phyloP scores from a whole-genome alignment of 1,284 basidiomycete species.

The Cryptococcus sp. region DNA sequence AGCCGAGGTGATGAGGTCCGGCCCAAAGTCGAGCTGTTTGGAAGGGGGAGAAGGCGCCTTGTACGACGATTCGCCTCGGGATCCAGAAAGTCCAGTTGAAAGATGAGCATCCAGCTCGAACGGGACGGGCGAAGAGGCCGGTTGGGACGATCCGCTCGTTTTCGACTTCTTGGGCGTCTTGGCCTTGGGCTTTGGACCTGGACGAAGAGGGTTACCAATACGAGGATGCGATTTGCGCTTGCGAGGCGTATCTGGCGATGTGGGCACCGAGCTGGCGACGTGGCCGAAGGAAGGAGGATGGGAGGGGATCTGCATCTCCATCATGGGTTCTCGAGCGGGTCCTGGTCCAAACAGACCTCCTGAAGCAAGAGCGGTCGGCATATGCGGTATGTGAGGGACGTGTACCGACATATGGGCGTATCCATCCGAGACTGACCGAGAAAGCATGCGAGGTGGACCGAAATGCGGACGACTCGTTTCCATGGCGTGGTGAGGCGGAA shows the following conservation, averaged over 20 bases:
- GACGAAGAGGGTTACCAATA: conserved; percentile 28
- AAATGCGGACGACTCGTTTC: background rate
- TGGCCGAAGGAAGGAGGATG: too few relatives aligned
- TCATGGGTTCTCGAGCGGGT: background rate
- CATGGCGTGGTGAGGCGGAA: background rate
- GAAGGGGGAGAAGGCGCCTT: background rate
- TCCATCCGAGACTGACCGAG: conserved; percentile 14
- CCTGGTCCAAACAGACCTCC: conserved; percentile 5
- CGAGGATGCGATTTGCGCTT: conserved; percentile 22
- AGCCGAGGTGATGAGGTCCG: conserved; percentile 12
- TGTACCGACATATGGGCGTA: background rate
- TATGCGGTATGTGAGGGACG: background rate
- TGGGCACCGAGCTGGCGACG: background rate
- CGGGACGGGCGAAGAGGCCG: conserved; percentile 9
- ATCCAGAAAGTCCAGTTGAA: too few relatives aligned
- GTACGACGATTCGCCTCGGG: too few relatives aligned
- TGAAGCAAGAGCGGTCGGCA: background rate
- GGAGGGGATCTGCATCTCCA: too few relatives aligned
- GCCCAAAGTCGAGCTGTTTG: conserved; percentile 11
- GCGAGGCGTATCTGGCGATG: conserved; percentile 17
- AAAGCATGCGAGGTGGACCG: conserved; percentile 6
- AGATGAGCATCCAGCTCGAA: too few relatives aligned
- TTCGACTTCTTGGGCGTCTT: conserved; percentile 23
- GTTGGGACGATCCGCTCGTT: background rate
- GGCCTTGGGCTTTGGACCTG: conserved; percentile 33